Evolutionary conservation across 2,329 filamentous ascomycete species (phyloP).

Genomic region (Hypoxylon sp.): DNA sequence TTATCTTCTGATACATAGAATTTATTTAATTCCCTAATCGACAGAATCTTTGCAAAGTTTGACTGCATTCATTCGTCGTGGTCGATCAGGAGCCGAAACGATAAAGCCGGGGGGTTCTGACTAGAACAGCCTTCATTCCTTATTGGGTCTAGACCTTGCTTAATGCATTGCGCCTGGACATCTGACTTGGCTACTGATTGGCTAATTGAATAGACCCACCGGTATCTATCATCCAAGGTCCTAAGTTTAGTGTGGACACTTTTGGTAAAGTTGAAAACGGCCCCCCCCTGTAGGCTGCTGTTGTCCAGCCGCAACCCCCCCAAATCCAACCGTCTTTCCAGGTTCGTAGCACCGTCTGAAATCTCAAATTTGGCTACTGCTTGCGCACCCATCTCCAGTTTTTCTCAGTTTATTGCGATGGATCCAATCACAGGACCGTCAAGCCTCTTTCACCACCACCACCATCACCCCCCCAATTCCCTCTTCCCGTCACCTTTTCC

Average conservation of each 20-base stretch:
- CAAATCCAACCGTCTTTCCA: constrained; percentile 16
- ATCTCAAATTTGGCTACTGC: constrained; percentile 13
- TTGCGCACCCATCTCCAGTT: constrained; percentile 20
- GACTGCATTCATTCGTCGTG: constrained; percentile 2
- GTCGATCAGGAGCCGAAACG: constrained; percentile 30
- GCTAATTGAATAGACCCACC: constrained; percentile 16
- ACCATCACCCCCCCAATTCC: constrained; percentile 18
- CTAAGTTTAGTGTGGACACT: too few species aligned
- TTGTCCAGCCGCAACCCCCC: constrained; percentile 21
- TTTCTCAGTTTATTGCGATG: too few species aligned
- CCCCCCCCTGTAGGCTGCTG: constrained; percentile 14
- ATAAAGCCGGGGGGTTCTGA: too few species aligned
- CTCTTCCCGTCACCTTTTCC: constrained; percentile 10
- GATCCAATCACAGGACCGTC: constrained; percentile 31
- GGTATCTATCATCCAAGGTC: constrained; percentile 24
- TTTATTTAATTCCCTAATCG: too few species aligned
- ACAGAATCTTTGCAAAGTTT: too few species aligned
- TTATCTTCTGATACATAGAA: too few species aligned
- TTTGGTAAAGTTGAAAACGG: constrained; percentile 21
- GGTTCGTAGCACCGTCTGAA: too few species aligned
- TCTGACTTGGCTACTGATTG: constrained; percentile 15
- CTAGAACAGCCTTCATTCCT: constrained; percentile 20
- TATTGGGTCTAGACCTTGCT: constrained; percentile 23
- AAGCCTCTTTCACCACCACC: neutral
- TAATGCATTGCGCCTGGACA: constrained; percentile 10